Evolutionary conservation across 2,329 filamentous ascomycete genomes (phyloP).

Genomic region (Exophiala mesophila): DNA sequence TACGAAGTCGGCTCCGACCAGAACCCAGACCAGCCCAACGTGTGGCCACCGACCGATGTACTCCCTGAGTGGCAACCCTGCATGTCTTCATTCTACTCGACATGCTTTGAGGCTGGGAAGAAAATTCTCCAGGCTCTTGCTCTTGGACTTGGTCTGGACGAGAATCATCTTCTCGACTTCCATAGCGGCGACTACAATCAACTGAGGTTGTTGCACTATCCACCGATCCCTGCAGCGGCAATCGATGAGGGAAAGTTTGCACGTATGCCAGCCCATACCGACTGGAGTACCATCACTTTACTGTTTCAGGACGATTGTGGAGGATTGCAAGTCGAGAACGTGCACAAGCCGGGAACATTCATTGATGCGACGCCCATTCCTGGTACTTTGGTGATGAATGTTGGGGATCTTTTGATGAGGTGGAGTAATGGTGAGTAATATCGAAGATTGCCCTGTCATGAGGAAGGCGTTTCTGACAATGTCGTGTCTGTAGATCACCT

Average conservation of each 20-base stretch:
- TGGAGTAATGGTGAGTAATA: slow-evolving; percentile 45
- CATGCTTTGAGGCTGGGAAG: slow-evolving; percentile 51
- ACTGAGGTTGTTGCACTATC: slow-evolving; percentile 57
- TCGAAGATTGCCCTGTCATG: too few relatives aligned
- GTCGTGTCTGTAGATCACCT: slow-evolving; percentile 46
- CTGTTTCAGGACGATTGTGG: slow-evolving; percentile 52
- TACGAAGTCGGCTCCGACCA: slow-evolving; percentile 50
- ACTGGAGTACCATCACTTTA: slow-evolving; percentile 52
- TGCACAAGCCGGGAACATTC: slow-evolving; percentile 36
- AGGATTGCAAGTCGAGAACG: slow-evolving; percentile 49
- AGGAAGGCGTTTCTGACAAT: too few relatives aligned
- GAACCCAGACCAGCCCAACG: slow-evolving; percentile 43
- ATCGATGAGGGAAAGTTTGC: slow-evolving; percentile 40
- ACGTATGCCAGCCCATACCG: slow-evolving; percentile 50
- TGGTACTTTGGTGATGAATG: slow-evolving; percentile 45
- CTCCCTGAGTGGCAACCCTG: slow-evolving; percentile 46
- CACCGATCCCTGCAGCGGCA: slow-evolving; percentile 42
- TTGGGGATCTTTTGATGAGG: slow-evolving; percentile 47
- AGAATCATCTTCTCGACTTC: slow-evolving; percentile 42
- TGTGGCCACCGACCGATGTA: slow-evolving; percentile 45
- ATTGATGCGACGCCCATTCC: slow-evolving; percentile 36
- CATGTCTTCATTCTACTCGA: slow-evolving; percentile 48
- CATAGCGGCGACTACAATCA: slow-evolving; percentile 57
- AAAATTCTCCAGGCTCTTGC: slow-evolving; percentile 43
- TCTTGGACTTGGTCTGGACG: slow-evolving; percentile 45